Evolutionary conservation across 2,329 filamentous ascomycete species (phyloP), one percentile per base, ranked within the genome.

Genomic region (Aaosphaeria arxii): DNA sequence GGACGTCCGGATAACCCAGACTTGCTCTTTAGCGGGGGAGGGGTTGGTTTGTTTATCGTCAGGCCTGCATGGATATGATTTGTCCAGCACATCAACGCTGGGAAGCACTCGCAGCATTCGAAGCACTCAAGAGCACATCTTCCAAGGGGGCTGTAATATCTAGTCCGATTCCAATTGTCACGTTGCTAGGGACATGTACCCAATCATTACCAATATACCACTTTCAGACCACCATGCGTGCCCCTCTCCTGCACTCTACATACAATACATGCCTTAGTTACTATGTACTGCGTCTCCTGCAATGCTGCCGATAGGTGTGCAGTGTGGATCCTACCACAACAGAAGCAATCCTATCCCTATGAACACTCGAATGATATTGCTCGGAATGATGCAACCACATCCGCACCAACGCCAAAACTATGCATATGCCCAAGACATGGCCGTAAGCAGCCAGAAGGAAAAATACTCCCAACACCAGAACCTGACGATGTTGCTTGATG

Each of bases 81-180:
- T 52, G 61, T 64, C 64, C 64, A 69, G 46, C 56, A 41, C 63
- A 66, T 66, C 64, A 62, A 24, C 53, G 58, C 52, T 48, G 47
- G 44, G 52, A 42, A 51, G 44, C 53, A 45, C 54, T 24, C 17
- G 17, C 17, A 24, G 17, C 17, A 24, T 24, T 24, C 17, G 17
- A 24, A 24, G 33, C 33, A 36, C 33, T 36, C 33, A 36, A 36
- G 33, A 36, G 33, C 9, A 13, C 33, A 24, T 24, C 17, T 24
- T 51, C 49, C 49, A 53, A 57, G 39, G 39, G 24, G 39, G 39
- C n/a, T 36, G 33, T 36, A 36, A 36, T 36, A 36, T 36, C 33
- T 36, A 36, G 9, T 36, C 33, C 33, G n/a, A 9, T 24, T 24
- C 17, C 17, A 24, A 24, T 24, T 24, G 17, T 24, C 17, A 24